These are phyloP conservation scores for Xylaria digitata DNA, from an alignment of 2,329 filamentous ascomycete genomes.

Conservation along the genomic window DNA sequence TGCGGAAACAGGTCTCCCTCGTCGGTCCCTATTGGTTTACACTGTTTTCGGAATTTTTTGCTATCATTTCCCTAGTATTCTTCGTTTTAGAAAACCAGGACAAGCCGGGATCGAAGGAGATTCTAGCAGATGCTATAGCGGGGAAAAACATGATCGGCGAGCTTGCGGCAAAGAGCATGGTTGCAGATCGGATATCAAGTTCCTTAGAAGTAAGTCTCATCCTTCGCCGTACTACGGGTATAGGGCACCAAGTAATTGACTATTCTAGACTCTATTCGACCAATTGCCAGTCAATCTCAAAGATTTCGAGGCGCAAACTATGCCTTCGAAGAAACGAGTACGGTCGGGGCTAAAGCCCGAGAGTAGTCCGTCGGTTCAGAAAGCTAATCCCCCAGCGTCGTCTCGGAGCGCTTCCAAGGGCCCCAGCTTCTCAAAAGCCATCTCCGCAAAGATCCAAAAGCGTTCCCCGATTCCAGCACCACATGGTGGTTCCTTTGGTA, in stretches of 20 bases:
- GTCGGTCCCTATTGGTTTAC: constrained; percentile 89
- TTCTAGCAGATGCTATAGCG: constrained; percentile 85
- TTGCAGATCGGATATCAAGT: constrained; percentile 85
- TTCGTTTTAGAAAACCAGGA: constrained; percentile 84
- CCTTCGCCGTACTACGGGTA: not conserved
- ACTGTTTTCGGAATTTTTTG: constrained; percentile 85
- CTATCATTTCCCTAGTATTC: constrained; percentile 81
- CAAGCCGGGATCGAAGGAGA: constrained; percentile 78
- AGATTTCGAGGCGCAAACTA: constrained; percentile 55
- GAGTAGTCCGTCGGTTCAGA: constrained; percentile 46
- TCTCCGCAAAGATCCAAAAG: constrained; percentile 41
- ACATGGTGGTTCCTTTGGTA: constrained; percentile 36
- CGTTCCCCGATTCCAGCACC: constrained; percentile 37
- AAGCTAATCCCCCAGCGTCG: constrained; percentile 46
- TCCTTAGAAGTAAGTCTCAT: constrained; percentile 75
- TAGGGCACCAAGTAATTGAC: constrained; percentile 40
- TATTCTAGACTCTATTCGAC: constrained; percentile 78
- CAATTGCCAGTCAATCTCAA: constrained; percentile 80
- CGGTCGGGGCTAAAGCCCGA: constrained; percentile 59
- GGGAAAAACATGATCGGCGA: constrained; percentile 85
- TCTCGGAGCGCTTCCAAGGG: constrained; percentile 33
- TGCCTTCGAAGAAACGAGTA: constrained; percentile 66
- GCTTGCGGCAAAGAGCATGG: constrained; percentile 85
- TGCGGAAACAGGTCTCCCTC: constrained; percentile 78
- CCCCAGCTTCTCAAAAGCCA: constrained; percentile 37